phyloP scores from a whole-genome alignment of 2,329 filamentous ascomycete genomes.

The Hymenoscyphus occultus region DNA sequence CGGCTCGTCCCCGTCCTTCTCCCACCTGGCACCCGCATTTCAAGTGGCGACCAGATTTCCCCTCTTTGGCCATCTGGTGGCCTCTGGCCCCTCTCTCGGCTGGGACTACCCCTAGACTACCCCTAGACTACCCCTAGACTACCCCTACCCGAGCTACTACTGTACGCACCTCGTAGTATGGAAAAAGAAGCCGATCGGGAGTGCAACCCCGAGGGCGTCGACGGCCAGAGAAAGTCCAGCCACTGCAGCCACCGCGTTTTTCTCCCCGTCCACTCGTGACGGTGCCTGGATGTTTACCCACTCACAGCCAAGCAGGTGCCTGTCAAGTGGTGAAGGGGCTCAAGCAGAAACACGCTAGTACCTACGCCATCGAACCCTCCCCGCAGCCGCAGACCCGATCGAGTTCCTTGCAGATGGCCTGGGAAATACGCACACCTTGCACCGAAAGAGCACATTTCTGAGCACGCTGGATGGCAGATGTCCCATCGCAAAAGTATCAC shows the following conservation, averaged over 20 bases:
- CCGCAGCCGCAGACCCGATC: not conserved
- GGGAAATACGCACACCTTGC: not conserved
- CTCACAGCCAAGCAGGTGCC: not conserved
- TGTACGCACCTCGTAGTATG: not conserved
- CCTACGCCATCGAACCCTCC: not conserved
- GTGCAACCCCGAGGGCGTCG: not conserved
- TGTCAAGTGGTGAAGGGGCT: conserved; percentile 6
- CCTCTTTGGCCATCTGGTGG: not conserved
- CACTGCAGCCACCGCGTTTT: not conserved
- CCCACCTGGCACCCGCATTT: too few relatives aligned
- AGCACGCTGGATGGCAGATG: not conserved
- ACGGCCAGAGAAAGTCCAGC: not conserved
- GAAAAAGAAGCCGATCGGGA: not conserved
- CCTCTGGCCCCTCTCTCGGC: not conserved
- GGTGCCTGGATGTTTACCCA: not conserved
- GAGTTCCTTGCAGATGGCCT: not conserved
- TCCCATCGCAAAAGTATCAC: not conserved
- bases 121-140: too few relatives aligned
- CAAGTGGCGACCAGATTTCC: not conserved
- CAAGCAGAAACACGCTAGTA: conserved; percentile 11
- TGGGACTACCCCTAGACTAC: not conserved
- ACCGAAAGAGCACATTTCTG: not conserved
- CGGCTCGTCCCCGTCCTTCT: too few relatives aligned
- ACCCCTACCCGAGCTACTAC: too few relatives aligned
- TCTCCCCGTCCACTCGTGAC: not conserved